Percentiles rank a stretch among this genome's conserved stretches.
Evolutionary conservation across 306 rosid species (phyloP).

Genomic region (Medicago lupulina): DNA sequence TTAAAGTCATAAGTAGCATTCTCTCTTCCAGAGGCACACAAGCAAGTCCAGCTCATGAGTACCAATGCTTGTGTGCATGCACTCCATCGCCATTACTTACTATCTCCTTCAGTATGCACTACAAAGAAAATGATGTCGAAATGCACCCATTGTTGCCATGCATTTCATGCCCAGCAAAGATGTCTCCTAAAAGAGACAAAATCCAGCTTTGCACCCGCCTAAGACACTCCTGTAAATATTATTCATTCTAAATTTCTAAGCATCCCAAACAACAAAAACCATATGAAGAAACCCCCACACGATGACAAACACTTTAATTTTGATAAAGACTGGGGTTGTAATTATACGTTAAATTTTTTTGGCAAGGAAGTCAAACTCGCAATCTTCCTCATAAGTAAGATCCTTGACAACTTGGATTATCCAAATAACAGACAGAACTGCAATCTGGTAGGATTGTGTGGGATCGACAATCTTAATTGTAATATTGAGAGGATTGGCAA

Average conservation of each 20-base stretch:
- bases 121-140: background rate
- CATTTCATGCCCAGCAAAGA: slow-evolving; percentile 11
- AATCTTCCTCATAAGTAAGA: too few relatives aligned
- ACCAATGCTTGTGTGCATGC: background rate
- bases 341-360: too few relatives aligned
- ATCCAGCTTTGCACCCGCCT: slow-evolving; percentile 1
- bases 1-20: background rate
- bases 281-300: slow-evolving; percentile 9
- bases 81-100: slow-evolving; percentile 9
- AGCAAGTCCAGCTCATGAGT: background rate
- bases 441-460: background rate
- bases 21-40: background rate
- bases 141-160: background rate
- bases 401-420: background rate
- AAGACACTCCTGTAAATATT: background rate
- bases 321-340: too few relatives aligned
- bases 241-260: background rate
- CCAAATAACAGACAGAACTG: background rate
- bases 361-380: too few relatives aligned
- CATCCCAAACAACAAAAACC: background rate
- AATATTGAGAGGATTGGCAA: background rate
- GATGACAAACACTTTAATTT: slow-evolving; percentile 21
- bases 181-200: slow-evolving; percentile 15
- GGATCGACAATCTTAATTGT: background rate
- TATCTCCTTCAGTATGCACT: background rate